Evolutionary conservation across 345 rosid genomes (phyloP), one percentile per base, ranked within the genome.

Genomic region (Gossypium rotundifolium): DNA sequence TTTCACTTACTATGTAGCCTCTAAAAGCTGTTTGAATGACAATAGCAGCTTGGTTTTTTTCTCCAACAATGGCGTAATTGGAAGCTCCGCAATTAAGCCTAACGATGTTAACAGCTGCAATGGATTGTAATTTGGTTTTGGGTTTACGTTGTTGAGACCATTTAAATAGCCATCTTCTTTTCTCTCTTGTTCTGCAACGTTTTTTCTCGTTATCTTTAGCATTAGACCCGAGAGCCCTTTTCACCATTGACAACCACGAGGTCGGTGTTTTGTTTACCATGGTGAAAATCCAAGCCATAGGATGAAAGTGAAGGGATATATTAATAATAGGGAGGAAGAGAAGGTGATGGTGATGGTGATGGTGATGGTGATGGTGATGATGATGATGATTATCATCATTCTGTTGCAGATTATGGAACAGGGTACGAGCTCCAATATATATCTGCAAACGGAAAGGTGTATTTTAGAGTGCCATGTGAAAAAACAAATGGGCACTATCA

Each of bases 191-290:
- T 75, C 84, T 79, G 76, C 78, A 68, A 59, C 73, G 83, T 83
- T 79, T 89, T 67, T 84, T 87, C 71, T 80, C 81, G 62, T 72
- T 83, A 17, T 88, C 93, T 68, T 88, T 93, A 55, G 87, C 74
- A 10, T 94, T 91, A 80, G 97, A 93, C 84, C 91, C 84, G 78
- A 92, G 88, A 66, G 90, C 91, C 75, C 88, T 92, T 84, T 88
- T 92, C 72, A 94, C 96, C 55, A 81, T 79, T 29, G 86, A 82
- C 77, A 94, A 77, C 98, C 97, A 94, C 11, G 96, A 93, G 70
- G 83, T 79, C 18, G 87, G 86, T 62, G 81, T 83, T 72, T 84
- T 88, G 87, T 90, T 93, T 67, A 90, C 91, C 98, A 91, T 91
- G n/a, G 48, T 65, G 22, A 22, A 52, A 17, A 70, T 33, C 10